These are phyloP conservation scores for Scedosporium minutisporum DNA, from an alignment of 2,329 filamentous ascomycete species.

Conservation along the genomic window DNA sequence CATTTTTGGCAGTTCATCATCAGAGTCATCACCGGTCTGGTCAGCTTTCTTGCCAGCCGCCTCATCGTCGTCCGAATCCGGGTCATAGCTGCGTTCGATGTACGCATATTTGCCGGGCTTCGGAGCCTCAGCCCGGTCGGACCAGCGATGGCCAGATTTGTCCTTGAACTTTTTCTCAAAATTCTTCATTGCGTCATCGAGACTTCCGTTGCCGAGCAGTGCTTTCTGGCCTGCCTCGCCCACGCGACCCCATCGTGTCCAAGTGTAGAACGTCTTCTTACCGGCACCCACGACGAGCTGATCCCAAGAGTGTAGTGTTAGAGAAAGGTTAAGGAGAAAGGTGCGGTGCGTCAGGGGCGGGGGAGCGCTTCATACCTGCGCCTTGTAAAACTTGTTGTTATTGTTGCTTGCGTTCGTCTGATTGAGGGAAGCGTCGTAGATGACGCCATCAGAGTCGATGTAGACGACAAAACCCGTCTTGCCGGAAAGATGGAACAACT, in stretches of 20 bases:
- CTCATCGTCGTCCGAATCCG: conserved; percentile 52
- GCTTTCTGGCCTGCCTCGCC: conserved; percentile 46
- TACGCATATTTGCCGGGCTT: conserved; percentile 68
- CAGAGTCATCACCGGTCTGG: conserved; percentile 22
- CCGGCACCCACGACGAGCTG: not conserved
- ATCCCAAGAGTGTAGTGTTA: not conserved
- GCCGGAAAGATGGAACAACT: not conserved
- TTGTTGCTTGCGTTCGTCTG: conserved; percentile 64
- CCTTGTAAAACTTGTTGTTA: conserved; percentile 74
- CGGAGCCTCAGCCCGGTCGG: conserved; percentile 41
- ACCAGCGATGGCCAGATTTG: conserved; percentile 51
- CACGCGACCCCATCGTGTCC: conserved; percentile 77
- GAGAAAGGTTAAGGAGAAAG: not conserved
- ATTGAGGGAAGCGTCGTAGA: conserved; percentile 73
- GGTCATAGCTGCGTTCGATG: conserved; percentile 67
- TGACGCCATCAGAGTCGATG: conserved; percentile 54
- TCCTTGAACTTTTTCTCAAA: conserved; percentile 55
- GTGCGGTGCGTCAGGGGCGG: too few relatives aligned
- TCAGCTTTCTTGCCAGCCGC: conserved; percentile 14
- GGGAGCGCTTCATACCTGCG: conserved; percentile 43
- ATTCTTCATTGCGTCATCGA: conserved; percentile 33
- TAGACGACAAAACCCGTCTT: conserved; percentile 40
- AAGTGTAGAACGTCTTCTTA: conserved; percentile 22
- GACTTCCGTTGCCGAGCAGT: conserved; percentile 28
- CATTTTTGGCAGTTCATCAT: conserved; percentile 20